phyloP scores from a whole-genome alignment of 768 basidiomycete genomes.

The Roridomyces roridus region DNA sequence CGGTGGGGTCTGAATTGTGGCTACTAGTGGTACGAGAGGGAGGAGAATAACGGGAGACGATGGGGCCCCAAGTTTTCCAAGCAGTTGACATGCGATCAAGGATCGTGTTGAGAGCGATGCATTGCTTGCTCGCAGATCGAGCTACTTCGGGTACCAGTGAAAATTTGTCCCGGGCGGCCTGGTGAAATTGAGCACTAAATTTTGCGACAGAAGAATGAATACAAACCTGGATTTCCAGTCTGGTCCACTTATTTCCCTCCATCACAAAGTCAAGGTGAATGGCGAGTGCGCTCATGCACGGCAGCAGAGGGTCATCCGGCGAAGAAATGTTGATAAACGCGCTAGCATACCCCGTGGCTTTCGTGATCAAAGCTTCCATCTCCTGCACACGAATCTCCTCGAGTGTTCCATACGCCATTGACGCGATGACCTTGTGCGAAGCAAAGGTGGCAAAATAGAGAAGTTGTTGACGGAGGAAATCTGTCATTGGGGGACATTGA shows the following conservation, averaged over 20 bases:
- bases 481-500: not conserved
- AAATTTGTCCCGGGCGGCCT: not conserved
- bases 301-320: not conserved
- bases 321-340: not conserved
- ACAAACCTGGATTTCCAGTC: slow-evolving; percentile 3
- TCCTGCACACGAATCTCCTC: not conserved
- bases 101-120: not conserved
- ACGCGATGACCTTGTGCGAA: not conserved
- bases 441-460: not conserved
- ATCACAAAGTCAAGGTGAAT: not conserved
- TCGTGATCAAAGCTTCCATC: not conserved
- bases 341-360: not conserved
- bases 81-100: not conserved
- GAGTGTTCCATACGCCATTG: not conserved
- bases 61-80: not conserved
- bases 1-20: not conserved
- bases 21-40: not conserved
- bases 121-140: not conserved
- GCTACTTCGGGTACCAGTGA: not conserved
- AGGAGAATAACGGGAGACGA: no score
- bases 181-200: not conserved
- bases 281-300: not conserved
- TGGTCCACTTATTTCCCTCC: not conserved
- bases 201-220: no score
- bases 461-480: not conserved